Evolutionary conservation across 257 asterid species (phyloP).

Genomic region (Solanum neorickii): DNA sequence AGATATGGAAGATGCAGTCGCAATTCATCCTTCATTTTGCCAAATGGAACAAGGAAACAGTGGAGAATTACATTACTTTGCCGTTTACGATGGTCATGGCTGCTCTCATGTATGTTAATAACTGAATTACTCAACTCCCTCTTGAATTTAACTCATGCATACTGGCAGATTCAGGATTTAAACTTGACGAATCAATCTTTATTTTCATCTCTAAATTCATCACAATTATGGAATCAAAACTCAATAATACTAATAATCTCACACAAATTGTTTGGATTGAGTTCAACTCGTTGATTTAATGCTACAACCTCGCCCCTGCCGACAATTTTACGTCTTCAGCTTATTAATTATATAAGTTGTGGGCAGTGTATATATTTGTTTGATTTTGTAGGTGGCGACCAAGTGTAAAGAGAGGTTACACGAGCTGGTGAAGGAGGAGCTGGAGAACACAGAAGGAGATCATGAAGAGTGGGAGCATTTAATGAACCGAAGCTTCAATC

Average conservation of each 20-base stretch:
- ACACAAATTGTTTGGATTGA: neutral
- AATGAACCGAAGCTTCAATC: slow-evolving; percentile 59
- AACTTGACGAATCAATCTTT: neutral
- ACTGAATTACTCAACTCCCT: neutral
- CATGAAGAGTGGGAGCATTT: slow-evolving; percentile 27
- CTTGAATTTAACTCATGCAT: neutral
- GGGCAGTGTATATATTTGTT: neutral
- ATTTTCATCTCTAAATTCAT: neutral
- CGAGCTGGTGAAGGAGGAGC: slow-evolving; percentile 55
- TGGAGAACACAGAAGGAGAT: slow-evolving; percentile 11
- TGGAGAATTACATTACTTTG: slow-evolving; percentile 37
- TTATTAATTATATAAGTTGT: neutral
- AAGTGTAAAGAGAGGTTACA: slow-evolving; percentile 62
- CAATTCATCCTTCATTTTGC: slow-evolving; percentile 46
- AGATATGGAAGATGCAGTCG: slow-evolving; percentile 77
- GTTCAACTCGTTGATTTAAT: neutral
- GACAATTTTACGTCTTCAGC: neutral
- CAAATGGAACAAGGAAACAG: neutral
- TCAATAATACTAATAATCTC: neutral
- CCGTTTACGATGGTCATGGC: slow-evolving; percentile 77
- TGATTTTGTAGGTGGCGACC: slow-evolving; percentile 41
- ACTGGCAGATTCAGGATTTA: neutral
- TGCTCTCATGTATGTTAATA: slow-evolving; percentile 58
- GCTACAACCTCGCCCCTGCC: neutral
- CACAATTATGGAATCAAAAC: neutral